Evolutionary conservation across 768 basidiomycete species (phyloP).

Genomic region (Cyclocybe cylindracea): DNA sequence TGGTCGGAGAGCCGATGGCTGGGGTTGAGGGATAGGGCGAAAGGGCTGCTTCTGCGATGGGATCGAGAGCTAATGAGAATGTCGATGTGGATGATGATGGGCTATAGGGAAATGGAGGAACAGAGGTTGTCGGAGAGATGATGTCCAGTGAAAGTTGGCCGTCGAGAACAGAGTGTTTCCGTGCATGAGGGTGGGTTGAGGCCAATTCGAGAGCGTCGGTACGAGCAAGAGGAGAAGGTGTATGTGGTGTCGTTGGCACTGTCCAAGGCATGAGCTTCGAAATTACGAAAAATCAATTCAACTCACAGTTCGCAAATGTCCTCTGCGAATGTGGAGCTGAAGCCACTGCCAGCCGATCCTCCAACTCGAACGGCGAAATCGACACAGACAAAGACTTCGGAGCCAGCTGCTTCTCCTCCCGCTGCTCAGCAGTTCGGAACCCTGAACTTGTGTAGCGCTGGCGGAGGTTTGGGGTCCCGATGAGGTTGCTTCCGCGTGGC

Average conservation of each 20-base stretch:
- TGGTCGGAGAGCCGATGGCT: conserved; percentile 27
- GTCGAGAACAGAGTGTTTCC: conserved; percentile 70
- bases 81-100: conserved; percentile 48
- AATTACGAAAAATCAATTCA: conserved; percentile 2
- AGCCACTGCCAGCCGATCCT: conserved; percentile 35
- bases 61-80: conserved; percentile 36
- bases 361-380: conserved; percentile 52
- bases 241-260: conserved; percentile 36
- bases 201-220: conserved; percentile 53
- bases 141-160: conserved; percentile 29
- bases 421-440: conserved; percentile 55
- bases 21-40: conserved; percentile 29
- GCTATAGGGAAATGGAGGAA: conserved; percentile 33
- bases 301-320: conserved; percentile 26
- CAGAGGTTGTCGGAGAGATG: conserved; percentile 21
- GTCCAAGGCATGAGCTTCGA: not conserved
- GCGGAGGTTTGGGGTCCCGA: conserved; percentile 43
- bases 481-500: conserved; percentile 53
- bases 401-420: conserved; percentile 51
- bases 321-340: conserved; percentile 32
- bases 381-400: conserved; percentile 68
- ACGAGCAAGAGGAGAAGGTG: conserved; percentile 59
- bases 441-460: conserved; percentile 26
- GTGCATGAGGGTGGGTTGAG: conserved; percentile 74
- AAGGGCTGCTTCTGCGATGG: conserved; percentile 31